Conservation (phyloP, 2,329 filamentous ascomycete genomes). For the Phaeoacremonium minimum region DNA sequence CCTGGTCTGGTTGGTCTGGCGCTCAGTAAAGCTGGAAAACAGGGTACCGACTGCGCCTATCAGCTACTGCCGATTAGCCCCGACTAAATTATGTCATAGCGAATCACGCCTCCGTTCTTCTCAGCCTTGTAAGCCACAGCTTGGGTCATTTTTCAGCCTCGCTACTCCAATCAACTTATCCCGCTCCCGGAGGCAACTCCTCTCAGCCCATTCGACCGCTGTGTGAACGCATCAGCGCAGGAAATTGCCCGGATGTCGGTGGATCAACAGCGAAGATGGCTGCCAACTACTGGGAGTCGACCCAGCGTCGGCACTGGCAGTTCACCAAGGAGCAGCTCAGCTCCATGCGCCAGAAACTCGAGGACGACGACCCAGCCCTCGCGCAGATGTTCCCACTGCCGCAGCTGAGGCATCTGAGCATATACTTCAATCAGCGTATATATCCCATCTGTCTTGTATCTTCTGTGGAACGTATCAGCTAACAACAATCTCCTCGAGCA, state of each 20-base stretch:
- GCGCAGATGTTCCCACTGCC: slow-evolving; percentile 79
- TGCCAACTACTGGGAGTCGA: slow-evolving; percentile 95
- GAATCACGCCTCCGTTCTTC: no score
- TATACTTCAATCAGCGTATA: slow-evolving; percentile 89
- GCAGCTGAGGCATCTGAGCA: slow-evolving; percentile 75
- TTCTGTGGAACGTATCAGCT: no score
- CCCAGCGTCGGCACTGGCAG: slow-evolving; percentile 85
- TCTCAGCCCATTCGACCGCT: no score
- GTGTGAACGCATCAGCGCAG: no score
- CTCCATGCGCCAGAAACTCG: slow-evolving; percentile 69
- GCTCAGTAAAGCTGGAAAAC: not conserved
- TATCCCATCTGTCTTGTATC: slow-evolving; percentile 9
- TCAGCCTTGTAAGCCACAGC: slow-evolving; percentile 1
- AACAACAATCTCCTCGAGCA: slow-evolving; percentile 30
- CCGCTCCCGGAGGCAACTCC: not conserved
- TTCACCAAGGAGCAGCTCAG: slow-evolving; percentile 80
- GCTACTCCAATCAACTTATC: not conserved
- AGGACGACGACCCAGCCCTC: slow-evolving; percentile 69
- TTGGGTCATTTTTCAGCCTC: slow-evolving; percentile 1
- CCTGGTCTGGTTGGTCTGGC: not conserved
- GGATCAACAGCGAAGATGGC: slow-evolving; percentile 58
- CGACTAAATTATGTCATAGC: no score
- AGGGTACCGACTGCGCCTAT: no score
- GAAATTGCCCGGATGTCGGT: no score
- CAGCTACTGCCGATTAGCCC: no score